phyloP scores from a whole-genome alignment of 2,329 filamentous ascomycete species.

The Microsporum audouinii region DNA sequence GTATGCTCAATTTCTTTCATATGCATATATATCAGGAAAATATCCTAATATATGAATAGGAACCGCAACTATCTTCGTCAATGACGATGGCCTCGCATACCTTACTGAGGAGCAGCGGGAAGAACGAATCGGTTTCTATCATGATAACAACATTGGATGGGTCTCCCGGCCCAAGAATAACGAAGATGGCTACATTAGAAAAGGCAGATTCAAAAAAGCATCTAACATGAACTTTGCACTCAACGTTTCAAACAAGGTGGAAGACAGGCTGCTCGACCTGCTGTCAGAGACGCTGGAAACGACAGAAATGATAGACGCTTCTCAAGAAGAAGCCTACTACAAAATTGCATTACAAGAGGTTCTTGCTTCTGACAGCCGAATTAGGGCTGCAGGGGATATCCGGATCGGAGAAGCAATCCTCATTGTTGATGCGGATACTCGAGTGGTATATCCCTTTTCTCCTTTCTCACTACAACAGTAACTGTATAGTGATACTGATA shows the following conservation, averaged over 20 bases:
- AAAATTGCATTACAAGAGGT: conserved; percentile 32
- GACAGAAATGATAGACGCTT: conserved; percentile 22
- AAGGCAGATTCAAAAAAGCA: conserved; percentile 60
- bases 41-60: conserved; percentile 11
- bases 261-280: conserved; percentile 42
- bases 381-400: conserved; percentile 69
- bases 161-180: conserved; percentile 39
- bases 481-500: background rate
- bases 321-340: conserved; percentile 36
- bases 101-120: conserved; percentile 33
- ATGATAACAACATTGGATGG: conserved; percentile 42
- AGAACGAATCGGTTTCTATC: conserved; percentile 38
- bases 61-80: conserved; percentile 29
- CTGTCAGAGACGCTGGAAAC: conserved; percentile 8
- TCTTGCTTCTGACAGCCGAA: conserved; percentile 41
- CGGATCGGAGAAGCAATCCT: conserved; percentile 70
- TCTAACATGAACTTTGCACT: conserved; percentile 67
- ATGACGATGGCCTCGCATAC: conserved; percentile 31
- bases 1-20: background rate
- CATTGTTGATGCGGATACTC: conserved; percentile 58
- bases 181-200: conserved; percentile 40
- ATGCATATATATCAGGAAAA: background rate
- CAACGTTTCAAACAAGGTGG: conserved; percentile 50
- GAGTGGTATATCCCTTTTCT: conserved; percentile 34
- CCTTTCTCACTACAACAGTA: background rate